Percentiles rank a stretch among this genome's conserved stretches.
phyloP scores from a whole-genome alignment of 305 asterid genomes.

The Solanum hybrid region DNA sequence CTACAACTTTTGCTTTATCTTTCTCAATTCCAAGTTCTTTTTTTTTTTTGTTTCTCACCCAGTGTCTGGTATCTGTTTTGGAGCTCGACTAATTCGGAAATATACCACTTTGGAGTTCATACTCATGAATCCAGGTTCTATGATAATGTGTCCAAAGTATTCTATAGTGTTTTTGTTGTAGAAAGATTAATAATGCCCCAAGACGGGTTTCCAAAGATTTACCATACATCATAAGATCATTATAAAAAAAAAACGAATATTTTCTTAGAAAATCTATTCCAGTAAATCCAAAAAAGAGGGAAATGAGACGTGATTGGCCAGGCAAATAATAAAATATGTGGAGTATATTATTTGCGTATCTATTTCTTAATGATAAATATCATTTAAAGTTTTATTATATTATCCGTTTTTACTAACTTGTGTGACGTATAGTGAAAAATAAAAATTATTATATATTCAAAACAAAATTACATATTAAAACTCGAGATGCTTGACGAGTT shows the following conservation, averaged over 20 bases:
- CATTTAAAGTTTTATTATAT: neutral
- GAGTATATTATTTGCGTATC: neutral
- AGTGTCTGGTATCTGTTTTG: neutral
- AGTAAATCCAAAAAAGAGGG: neutral
- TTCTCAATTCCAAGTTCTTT: neutral
- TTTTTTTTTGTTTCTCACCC: neutral
- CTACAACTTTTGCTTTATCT: no score
- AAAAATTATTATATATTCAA: neutral
- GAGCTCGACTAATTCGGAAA: neutral
- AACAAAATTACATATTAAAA: neutral
- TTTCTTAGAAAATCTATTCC: neutral
- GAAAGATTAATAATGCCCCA: neutral
- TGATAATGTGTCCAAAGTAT: neutral
- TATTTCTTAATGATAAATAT: neutral
- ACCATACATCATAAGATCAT: neutral
- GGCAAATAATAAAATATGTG: neutral
- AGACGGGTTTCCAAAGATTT: neutral
- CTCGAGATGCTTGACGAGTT: neutral
- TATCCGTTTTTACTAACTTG: neutral
- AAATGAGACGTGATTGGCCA: neutral
- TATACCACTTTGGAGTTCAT: neutral
- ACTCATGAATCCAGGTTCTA: neutral
- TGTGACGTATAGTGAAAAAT: neutral
- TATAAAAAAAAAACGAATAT: neutral
- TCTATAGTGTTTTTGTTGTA: neutral